A percentile compares a stretch with the other conserved stretches of the same genome.
These are phyloP conservation scores for Butyriboletus loyo DNA, from an alignment of 768 basidiomycete species.

Conservation along the genomic window DNA sequence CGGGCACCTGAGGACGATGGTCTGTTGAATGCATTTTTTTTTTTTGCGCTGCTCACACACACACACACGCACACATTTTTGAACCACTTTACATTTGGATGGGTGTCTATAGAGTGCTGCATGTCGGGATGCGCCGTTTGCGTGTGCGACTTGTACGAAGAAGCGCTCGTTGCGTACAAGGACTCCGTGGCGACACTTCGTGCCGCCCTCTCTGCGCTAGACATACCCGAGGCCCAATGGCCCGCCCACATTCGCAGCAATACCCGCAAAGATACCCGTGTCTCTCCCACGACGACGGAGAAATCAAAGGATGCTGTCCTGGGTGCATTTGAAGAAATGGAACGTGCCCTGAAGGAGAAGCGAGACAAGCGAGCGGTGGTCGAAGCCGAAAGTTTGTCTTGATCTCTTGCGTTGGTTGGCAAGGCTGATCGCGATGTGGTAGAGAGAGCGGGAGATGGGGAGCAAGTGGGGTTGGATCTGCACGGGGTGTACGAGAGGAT, in stretches of 20 bases:
- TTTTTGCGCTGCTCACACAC: neutral
- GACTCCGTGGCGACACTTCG: constrained; percentile 50
- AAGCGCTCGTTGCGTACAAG: constrained; percentile 62
- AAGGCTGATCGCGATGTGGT: constrained; percentile 10
- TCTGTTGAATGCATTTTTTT: neutral
- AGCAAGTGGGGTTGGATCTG: constrained; percentile 14
- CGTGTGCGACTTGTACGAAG: constrained; percentile 85
- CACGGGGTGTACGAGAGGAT: constrained; percentile 42
- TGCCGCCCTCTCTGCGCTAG: constrained; percentile 42
- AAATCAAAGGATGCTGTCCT: constrained; percentile 38
- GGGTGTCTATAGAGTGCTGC: constrained; percentile 71
- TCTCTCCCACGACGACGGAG: neutral
- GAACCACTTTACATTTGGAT: neutral
- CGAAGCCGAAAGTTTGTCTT: constrained; percentile 38
- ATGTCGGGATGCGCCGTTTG: constrained; percentile 95
- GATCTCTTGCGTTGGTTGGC: constrained; percentile 5
- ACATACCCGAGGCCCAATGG: constrained; percentile 63
- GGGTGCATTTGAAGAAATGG: constrained; percentile 72
- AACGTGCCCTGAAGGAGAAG: constrained; percentile 52
- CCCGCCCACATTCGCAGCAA: constrained; percentile 46
- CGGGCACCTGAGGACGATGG: constrained; percentile 61
- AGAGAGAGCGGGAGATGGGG: constrained; percentile 21
- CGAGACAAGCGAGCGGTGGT: constrained; percentile 28
- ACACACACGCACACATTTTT: too few relatives aligned
- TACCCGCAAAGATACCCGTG: neutral